A percentile compares a stretch with the other conserved stretches of the same genome.
phyloP scores from a whole-genome alignment of 1,139 yeast species.

The Kodamaea sp. region DNA sequence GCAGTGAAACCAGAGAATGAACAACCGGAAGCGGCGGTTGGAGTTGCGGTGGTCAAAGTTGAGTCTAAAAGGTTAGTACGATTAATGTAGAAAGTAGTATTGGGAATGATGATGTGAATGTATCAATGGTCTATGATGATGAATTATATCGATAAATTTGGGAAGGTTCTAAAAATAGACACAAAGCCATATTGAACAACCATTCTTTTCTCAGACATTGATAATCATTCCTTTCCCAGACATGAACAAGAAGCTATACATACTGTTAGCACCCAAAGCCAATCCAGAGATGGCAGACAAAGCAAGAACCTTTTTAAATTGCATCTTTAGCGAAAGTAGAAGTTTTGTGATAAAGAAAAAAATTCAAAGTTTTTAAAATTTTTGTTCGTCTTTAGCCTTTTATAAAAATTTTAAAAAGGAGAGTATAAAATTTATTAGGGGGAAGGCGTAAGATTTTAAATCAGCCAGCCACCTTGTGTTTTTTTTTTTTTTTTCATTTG shows the following conservation, averaged over 20 bases:
- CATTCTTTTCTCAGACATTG: neutral
- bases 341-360: slow-evolving; percentile 3
- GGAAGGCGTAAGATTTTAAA: neutral
- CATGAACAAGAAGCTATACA: slow-evolving; percentile 17
- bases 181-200: neutral
- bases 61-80: slow-evolving; percentile 31
- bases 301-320: slow-evolving; percentile 46
- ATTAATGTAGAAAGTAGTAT: neutral
- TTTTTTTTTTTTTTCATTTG: no score
- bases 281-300: slow-evolving; percentile 45
- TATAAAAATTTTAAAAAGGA: slow-evolving; percentile 2
- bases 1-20: slow-evolving; percentile 58
- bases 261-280: slow-evolving; percentile 52
- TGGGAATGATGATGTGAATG: neutral
- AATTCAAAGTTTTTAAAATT: slow-evolving; percentile 5
- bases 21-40: slow-evolving; percentile 53
- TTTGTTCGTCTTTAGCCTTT: slow-evolving; percentile 6
- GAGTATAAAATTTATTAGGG: neutral
- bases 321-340: slow-evolving; percentile 34
- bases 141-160: neutral
- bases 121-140: no score
- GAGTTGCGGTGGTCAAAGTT: slow-evolving; percentile 48
- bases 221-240: neutral
- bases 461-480: no score
- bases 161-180: neutral